These are phyloP conservation scores for Komagataella mondaviorum DNA, from an alignment of 805 yeast genomes.

Conservation along the genomic window DNA sequence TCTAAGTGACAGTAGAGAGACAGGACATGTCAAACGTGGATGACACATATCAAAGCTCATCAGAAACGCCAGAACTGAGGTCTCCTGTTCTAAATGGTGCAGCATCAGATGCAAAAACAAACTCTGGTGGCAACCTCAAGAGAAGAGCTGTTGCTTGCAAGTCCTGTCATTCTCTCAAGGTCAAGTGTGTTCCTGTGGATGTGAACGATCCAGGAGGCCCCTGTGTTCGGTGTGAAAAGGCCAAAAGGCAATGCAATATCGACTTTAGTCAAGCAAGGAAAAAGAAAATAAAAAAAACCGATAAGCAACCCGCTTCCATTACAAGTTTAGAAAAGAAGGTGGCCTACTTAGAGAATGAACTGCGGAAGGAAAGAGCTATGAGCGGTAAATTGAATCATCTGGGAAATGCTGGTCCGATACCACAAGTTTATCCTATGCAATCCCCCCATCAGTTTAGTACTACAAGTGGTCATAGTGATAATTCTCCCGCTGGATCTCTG, in stretches of 20 bases:
- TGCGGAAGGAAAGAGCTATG: slow-evolving; percentile 1
- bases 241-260: slow-evolving; percentile 51
- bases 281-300: slow-evolving; percentile 15
- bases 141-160: slow-evolving; percentile 48
- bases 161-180: slow-evolving; percentile 74
- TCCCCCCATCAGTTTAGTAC: not conserved
- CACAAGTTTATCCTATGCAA: not conserved
- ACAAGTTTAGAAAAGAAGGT: slow-evolving; percentile 10
- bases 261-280: slow-evolving; percentile 49
- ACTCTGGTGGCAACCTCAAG: slow-evolving; percentile 3
- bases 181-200: slow-evolving; percentile 69
- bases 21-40: not conserved
- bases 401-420: not conserved
- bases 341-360: not conserved
- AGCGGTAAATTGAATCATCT: not conserved
- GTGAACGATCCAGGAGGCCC: slow-evolving; percentile 43
- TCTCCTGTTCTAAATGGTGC: not conserved
- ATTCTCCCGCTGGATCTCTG: not conserved
- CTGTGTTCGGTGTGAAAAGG: slow-evolving; percentile 61
- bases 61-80: not conserved
- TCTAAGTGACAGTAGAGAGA: not conserved
- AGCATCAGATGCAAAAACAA: not conserved
- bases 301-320: slow-evolving; percentile 5
- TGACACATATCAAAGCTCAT: not conserved
- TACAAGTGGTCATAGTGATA: not conserved